Base-by-base conservation (phyloP, 805 yeast genomes). In the Cyberlindnera saturnus region DNA sequence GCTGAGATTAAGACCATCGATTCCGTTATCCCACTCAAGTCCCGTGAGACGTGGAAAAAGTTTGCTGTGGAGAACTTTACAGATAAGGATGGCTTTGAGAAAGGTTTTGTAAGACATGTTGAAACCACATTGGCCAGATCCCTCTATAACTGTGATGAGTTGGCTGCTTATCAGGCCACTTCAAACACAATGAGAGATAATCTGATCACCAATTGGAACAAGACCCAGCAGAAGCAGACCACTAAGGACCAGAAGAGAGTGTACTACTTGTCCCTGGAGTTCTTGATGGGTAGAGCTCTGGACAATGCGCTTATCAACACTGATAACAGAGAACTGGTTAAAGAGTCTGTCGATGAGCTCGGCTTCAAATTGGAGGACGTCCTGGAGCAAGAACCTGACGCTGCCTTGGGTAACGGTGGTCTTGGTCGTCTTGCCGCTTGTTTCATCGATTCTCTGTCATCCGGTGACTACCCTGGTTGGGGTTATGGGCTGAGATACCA, bases 361-460 rank as follows among this genome's bases (percentile, higher is more conserved):
- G 97, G 97, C 10, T 89, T 89, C 74, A 79, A 81, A 48, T 67
- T 89, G 50, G 97, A 90, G 66, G 96, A 89, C 56, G 73, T 89
- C 26, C 69, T 90, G 53, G 80, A 81, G 40, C 80, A 85, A 57
- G 97, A 89, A 66, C 93, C 95, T 0, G 97, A 89, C 64, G 96
- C 96, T 10, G 96, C 89, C 20, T 74, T 89, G 43, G 97, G 97
- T 57, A 90, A 90, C 59, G 97, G 97, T 60, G 97, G 97, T 50
- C 70, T 89, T 44, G 97, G 97, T 49, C 79, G 97, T 61, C 72
- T 89, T 59, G 96, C 96, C 18, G 96, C 96, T 17, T 90, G 96
- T 66, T 89, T 88, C 61, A 78, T 89, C 38, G 96, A 90, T 66
- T 87, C 96, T 1, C 69, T 89, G 61, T 79, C 93, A 31, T 81